phyloP scores from a whole-genome alignment of 345 rosid genomes.

The Leavenworthia alabamica region DNA sequence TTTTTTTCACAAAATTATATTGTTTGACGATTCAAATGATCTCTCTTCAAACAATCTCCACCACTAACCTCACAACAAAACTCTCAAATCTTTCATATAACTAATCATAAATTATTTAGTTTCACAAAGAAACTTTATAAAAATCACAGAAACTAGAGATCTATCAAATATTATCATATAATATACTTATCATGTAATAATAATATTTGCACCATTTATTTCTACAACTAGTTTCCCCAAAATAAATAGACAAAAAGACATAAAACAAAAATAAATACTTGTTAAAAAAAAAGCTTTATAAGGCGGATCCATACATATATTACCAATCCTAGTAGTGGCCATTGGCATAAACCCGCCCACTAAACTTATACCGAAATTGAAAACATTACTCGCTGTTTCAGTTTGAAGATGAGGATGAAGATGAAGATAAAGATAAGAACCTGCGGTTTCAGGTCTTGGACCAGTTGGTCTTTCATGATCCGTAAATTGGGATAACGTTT shows the following conservation, averaged over 20 bases:
- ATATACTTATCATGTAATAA: no score
- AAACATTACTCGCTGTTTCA: conserved; percentile 36
- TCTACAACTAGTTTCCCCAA: conserved; percentile 8
- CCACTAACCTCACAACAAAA: conserved; percentile 36
- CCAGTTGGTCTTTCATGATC: conserved; percentile 69
- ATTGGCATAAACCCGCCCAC: conserved; percentile 66
- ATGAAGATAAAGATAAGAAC: no score
- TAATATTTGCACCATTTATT: no score
- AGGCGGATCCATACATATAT: conserved; percentile 54
- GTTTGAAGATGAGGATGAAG: no score
- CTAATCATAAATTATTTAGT: no score
- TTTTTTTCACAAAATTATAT: no score
- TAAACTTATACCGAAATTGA: conserved; percentile 55
- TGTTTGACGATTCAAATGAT: conserved; percentile 56
- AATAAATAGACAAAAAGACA: not conserved
- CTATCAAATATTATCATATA: no score
- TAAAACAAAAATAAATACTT: not conserved
- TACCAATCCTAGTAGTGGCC: conserved; percentile 64
- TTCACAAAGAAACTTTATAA: conserved; percentile 33
- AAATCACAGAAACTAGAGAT: conserved; percentile 36
- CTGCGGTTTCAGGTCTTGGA: conserved; percentile 71
- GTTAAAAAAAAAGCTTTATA: not conserved
- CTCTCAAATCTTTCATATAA: conserved; percentile 41
- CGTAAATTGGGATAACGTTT: conserved; percentile 63
- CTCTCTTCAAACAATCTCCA: conserved; percentile 50